Evolutionary conservation across 2,329 filamentous ascomycete species (phyloP).

Genomic region (Colletotrichum sp.): DNA sequence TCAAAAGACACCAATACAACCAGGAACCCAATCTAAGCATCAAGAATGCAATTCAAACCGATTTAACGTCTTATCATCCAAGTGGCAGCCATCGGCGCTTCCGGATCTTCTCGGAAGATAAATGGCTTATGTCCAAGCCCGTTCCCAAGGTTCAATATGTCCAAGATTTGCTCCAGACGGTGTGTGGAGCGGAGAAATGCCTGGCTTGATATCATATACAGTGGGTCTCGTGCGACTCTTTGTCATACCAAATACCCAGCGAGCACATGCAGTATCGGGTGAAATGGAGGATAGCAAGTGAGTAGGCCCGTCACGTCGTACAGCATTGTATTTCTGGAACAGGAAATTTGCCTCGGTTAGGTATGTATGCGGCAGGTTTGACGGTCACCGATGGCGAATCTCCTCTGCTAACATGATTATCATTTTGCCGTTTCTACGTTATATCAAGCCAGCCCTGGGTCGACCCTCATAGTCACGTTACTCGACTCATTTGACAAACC

Average conservation of each 20-base stretch:
- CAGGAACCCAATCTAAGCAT: background rate
- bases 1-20: background rate
- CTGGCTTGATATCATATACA: fast-evolving
- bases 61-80: background rate
- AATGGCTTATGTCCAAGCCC: background rate
- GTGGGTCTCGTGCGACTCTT: fast-evolving
- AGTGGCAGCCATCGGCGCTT: background rate
- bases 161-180: background rate
- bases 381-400: background rate
- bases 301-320: background rate
- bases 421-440: background rate
- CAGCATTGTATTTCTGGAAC: background rate
- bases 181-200: background rate
- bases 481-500: background rate
- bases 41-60: background rate
- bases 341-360: background rate
- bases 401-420: too few relatives aligned
- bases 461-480: background rate
- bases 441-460: background rate
- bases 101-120: background rate
- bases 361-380: background rate
- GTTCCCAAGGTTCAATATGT: background rate
- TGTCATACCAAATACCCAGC: fast-evolving
- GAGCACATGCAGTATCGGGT: background rate
- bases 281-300: background rate